A percentile compares a stretch with the other conserved stretches of the same genome.
Evolutionary conservation across 208 protist genomes (phyloP).

Genomic region (Leishmania amazonensis): DNA sequence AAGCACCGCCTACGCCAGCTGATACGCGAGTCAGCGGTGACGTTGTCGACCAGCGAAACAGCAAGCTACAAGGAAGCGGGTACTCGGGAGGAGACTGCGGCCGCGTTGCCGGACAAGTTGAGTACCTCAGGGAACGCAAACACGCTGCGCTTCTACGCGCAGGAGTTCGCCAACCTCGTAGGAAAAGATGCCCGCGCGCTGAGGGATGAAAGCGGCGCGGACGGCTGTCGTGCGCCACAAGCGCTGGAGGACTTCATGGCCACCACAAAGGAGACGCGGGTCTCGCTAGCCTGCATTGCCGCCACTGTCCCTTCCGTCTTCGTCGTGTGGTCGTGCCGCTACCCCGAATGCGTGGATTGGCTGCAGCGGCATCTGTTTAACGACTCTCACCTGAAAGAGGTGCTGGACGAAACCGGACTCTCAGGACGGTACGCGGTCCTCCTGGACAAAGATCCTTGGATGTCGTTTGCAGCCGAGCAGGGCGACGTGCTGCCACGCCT

Average conservation of each 20-base stretch:
- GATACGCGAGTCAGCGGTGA: slow-evolving; percentile 29
- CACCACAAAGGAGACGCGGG: slow-evolving; percentile 47
- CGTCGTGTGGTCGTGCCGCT: slow-evolving; percentile 73
- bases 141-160: slow-evolving; percentile 32
- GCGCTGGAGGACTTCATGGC: slow-evolving; percentile 48
- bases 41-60: neutral
- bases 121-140: neutral
- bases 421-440: slow-evolving; percentile 29
- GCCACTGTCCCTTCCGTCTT: slow-evolving; percentile 71
- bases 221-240: neutral
- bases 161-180: slow-evolving; percentile 28
- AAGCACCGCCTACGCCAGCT: slow-evolving; percentile 60
- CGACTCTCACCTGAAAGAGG: slow-evolving; percentile 31
- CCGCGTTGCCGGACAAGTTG: neutral
- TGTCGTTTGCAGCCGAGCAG: slow-evolving; percentile 52
- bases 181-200: neutral
- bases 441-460: slow-evolving; percentile 71
- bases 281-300: slow-evolving; percentile 63
- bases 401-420: slow-evolving; percentile 25
- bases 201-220: neutral
- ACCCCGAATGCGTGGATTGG: slow-evolving; percentile 60
- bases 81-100: neutral
- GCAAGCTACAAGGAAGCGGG: too few relatives aligned
- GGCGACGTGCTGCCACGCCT: slow-evolving; percentile 35
- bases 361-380: slow-evolving; percentile 73